A percentile compares a stretch with the other conserved stretches of the same genome.
These are phyloP conservation scores for Clitopilus passeckerianus DNA, from an alignment of 768 basidiomycete genomes.

Conservation along the genomic window DNA sequence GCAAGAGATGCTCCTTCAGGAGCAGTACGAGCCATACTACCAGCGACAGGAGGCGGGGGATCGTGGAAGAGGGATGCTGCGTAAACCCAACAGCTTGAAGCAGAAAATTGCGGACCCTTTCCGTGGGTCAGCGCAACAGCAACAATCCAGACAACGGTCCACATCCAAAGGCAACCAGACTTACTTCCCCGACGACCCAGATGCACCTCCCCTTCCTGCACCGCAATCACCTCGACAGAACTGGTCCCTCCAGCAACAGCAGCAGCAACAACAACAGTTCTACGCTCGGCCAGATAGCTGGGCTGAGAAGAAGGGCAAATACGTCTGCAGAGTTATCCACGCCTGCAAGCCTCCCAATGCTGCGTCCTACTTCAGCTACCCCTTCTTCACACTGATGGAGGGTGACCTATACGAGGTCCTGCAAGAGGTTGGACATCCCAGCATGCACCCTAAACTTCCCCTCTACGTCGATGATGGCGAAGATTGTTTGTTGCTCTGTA, in stretches of 20 bases:
- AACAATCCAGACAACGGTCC: constrained; percentile 11
- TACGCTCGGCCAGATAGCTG: constrained; percentile 31
- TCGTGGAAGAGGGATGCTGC: constrained; percentile 15
- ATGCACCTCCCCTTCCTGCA: constrained; percentile 10
- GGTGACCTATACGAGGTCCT: constrained; percentile 65
- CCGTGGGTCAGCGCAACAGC: constrained; percentile 3
- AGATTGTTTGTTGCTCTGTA: constrained; percentile 73
- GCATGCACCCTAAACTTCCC: constrained; percentile 66
- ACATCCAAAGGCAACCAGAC: constrained; percentile 14
- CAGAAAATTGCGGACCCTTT: constrained; percentile 20
- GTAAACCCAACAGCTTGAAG: constrained; percentile 20
- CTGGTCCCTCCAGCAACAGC: constrained; percentile 5
- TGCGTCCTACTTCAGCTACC: constrained; percentile 66
- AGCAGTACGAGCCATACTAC: constrained; percentile 11
- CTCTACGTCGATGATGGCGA: constrained; percentile 73
- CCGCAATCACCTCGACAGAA: background rate
- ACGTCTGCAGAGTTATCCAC: constrained; percentile 65
- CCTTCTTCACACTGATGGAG: constrained; percentile 68
- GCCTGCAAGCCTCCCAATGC: constrained; percentile 59
- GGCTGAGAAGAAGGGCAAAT: constrained; percentile 47
- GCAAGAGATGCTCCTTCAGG: constrained; percentile 11
- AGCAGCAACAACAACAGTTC: constrained; percentile 5
- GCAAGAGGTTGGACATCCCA: constrained; percentile 76
- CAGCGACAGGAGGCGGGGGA: constrained; percentile 11
- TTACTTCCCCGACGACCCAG: constrained; percentile 23